Conservation (phyloP, 2,329 filamentous ascomycete genomes). For the Xylariales sp. region DNA sequence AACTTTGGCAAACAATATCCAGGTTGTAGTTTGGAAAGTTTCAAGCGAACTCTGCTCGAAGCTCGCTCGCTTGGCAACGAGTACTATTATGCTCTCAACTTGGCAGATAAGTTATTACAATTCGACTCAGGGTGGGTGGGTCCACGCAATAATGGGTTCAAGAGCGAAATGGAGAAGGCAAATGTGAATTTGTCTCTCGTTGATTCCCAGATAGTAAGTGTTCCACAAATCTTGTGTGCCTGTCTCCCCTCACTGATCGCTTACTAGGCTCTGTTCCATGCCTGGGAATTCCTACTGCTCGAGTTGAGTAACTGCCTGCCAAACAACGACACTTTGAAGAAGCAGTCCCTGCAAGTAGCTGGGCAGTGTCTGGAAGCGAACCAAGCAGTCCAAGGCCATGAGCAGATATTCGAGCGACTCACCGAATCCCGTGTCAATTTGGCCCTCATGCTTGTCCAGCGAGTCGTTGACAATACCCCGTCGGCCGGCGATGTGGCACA, state of each 20-base stretch:
- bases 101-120: conserved; percentile 70
- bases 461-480: conserved; percentile 58
- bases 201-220: conserved; percentile 78
- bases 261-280: conserved; percentile 68
- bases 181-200: conserved; percentile 90
- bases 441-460: conserved; percentile 76
- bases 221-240: background rate
- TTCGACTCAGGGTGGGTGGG: conserved; percentile 77
- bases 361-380: conserved; percentile 77
- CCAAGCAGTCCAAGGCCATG: conserved; percentile 63
- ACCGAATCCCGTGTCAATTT: conserved; percentile 74
- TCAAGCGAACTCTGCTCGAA: conserved; percentile 71
- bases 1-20: conserved; percentile 79
- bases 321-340: conserved; percentile 51
- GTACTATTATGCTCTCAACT: conserved; percentile 79
- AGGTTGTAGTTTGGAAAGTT: conserved; percentile 67
- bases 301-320: conserved; percentile 70
- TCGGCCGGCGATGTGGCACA: conserved; percentile 47
- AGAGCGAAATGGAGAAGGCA: conserved; percentile 75
- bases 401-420: conserved; percentile 76
- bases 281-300: conserved; percentile 83
- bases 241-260: conserved; percentile 19
- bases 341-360: conserved; percentile 69
- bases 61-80: conserved; percentile 63
- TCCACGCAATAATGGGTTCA: conserved; percentile 66